phyloP scores from a whole-genome alignment of 768 basidiomycete species.

The Boletus huronensis region DNA sequence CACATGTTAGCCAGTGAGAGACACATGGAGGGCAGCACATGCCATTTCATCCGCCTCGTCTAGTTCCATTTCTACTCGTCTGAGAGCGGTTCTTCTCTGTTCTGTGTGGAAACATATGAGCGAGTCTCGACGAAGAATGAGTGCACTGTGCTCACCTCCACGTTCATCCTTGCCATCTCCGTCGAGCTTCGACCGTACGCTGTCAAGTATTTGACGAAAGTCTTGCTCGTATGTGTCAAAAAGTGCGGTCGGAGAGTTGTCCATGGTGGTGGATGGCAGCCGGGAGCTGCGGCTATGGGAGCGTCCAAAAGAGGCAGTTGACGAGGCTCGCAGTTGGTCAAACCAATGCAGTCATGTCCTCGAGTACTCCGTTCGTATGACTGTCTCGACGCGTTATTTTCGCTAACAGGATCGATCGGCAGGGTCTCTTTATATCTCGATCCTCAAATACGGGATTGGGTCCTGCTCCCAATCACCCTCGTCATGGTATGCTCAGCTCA shows the following conservation, averaged over 20 bases:
- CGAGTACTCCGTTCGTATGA: slow-evolving; percentile 23
- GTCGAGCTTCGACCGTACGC: slow-evolving; percentile 75
- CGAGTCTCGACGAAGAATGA: neutral
- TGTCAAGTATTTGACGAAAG: slow-evolving; percentile 76
- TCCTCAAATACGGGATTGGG: slow-evolving; percentile 93
- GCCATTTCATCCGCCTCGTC: slow-evolving; percentile 99
- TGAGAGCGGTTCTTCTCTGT: slow-evolving; percentile 71
- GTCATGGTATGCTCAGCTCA: slow-evolving; percentile 71
- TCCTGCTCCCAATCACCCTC: slow-evolving; percentile 93
- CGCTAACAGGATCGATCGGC: slow-evolving; percentile 10
- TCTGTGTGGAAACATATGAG: slow-evolving; percentile 43
- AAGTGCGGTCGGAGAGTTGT: slow-evolving; percentile 78
- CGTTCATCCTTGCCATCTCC: slow-evolving; percentile 60
- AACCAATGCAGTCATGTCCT: slow-evolving; percentile 36
- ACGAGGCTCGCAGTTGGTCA: slow-evolving; percentile 4
- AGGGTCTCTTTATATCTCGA: slow-evolving; percentile 72
- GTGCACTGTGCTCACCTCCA: slow-evolving; percentile 52
- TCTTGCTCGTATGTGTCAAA: slow-evolving; percentile 93
- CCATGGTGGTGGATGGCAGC: slow-evolving; percentile 46
- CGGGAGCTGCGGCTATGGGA: slow-evolving; percentile 15
- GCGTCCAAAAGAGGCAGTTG: slow-evolving; percentile 27
- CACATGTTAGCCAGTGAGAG: slow-evolving; percentile 2
- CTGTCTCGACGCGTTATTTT: neutral
- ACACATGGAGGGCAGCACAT: slow-evolving; percentile 18
- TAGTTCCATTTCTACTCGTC: slow-evolving; percentile 89